Conservation (phyloP, 148 eudicot species). For the Dysphania ambrosioides region DNA sequence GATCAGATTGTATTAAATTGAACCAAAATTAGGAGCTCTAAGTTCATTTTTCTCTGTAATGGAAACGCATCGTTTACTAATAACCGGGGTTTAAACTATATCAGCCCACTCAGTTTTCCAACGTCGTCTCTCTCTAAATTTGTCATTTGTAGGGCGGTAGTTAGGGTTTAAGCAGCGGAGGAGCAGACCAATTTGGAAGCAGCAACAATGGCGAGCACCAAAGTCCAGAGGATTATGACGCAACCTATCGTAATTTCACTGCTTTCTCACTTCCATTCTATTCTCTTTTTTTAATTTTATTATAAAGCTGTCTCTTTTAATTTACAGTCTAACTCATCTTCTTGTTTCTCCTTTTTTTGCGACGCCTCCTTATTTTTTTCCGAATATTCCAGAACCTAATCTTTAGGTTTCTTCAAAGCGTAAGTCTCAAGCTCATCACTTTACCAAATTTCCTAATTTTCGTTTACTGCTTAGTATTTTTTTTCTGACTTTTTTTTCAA, state of each 20-base stretch:
- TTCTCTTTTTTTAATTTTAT: not conserved
- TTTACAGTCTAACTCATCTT: slow-evolving; percentile 3
- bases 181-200: not conserved
- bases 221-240: slow-evolving; percentile 53
- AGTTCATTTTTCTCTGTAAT: too few relatives aligned
- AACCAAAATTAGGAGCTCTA: too few relatives aligned
- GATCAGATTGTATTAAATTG: too few relatives aligned
- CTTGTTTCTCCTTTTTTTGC: not conserved
- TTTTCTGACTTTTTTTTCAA: not conserved
- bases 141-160: not conserved
- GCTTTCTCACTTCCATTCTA: not conserved
- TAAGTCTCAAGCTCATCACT: slow-evolving; percentile 7
- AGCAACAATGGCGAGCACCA: slow-evolving; percentile 47
- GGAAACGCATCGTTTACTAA: too few relatives aligned
- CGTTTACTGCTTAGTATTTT: not conserved
- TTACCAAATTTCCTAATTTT: not conserved
- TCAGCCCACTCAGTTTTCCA: not conserved
- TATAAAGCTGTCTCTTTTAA: too few relatives aligned
- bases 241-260: slow-evolving; percentile 37
- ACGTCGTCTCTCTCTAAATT: not conserved
- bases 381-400: slow-evolving; percentile 34
- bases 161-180: not conserved
- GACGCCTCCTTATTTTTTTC: not conserved
- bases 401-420: slow-evolving; percentile 46
- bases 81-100: too few relatives aligned